These are phyloP conservation scores for Torulaspora globosa DNA, from an alignment of 1,139 yeast species.

Conservation along the genomic window DNA sequence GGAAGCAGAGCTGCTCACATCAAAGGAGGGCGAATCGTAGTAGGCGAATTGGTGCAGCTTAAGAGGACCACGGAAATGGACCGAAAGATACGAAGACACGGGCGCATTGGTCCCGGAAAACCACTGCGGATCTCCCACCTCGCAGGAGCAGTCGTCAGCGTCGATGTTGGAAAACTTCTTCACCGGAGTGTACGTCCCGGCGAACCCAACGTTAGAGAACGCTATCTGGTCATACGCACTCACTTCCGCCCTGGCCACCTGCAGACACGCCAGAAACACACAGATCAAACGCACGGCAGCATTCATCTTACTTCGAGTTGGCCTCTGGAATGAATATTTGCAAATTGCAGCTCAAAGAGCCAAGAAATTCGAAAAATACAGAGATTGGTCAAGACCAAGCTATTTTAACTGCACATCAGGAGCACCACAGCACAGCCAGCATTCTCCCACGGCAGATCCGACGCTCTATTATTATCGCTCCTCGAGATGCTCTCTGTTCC, in stretches of 20 bases:
- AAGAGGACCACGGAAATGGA: constrained; percentile 77
- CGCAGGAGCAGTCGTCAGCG: constrained; percentile 52
- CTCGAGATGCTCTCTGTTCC: not conserved
- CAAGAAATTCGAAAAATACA: not conserved
- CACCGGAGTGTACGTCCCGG: constrained; percentile 61
- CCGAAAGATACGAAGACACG: constrained; percentile 64
- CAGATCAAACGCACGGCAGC: not conserved
- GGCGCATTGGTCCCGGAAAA: constrained; percentile 68
- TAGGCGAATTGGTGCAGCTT: constrained; percentile 60
- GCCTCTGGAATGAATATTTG: too few species aligned
- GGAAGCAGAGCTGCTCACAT: constrained; percentile 29
- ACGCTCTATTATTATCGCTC: not conserved
- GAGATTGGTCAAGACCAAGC: not conserved
- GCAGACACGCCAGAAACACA: constrained; percentile 2
- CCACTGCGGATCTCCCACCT: constrained; percentile 38
- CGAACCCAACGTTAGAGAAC: constrained; percentile 60
- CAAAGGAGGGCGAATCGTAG: constrained; percentile 44
- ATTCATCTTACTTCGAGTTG: not conserved
- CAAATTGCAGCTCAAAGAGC: not conserved
- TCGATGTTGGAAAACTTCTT: constrained; percentile 47
- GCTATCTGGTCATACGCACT: constrained; percentile 42
- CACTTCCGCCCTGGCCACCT: constrained; percentile 11
- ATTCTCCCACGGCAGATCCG: not conserved
- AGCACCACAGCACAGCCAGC: not conserved
- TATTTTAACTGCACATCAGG: not conserved